phyloP scores from a whole-genome alignment of 2,329 filamentous ascomycete genomes.

The Calonectria montana region DNA sequence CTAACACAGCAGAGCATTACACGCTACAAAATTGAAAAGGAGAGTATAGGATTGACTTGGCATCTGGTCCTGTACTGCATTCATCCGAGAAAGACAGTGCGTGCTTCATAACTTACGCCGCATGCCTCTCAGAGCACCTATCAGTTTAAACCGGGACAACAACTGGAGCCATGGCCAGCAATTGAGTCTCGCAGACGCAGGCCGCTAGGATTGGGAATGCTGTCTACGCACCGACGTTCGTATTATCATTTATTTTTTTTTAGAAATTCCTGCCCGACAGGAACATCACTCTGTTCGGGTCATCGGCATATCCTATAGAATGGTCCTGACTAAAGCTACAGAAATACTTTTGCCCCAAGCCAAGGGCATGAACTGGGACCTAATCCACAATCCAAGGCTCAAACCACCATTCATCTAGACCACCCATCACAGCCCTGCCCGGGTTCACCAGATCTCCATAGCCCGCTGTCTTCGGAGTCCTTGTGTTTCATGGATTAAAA shows the following conservation, averaged over 20 bases:
- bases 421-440: too few relatives aligned
- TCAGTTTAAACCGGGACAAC: not conserved
- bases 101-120: too few relatives aligned
- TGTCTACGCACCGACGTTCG: not conserved
- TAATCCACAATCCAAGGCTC: too few relatives aligned
- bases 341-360: not conserved
- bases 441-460: too few relatives aligned
- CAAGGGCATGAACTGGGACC: not conserved
- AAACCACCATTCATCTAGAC: too few relatives aligned
- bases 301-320: not conserved
- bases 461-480: too few relatives aligned
- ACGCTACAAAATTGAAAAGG: not conserved
- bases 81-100: not conserved
- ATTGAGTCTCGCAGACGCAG: too few relatives aligned
- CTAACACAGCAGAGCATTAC: not conserved
- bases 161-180: too few relatives aligned
- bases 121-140: not conserved
- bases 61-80: too few relatives aligned
- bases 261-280: not conserved
- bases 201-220: not conserved
- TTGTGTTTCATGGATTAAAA: too few relatives aligned
- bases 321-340: not conserved
- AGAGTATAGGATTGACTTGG: not conserved
- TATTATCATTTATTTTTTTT: not conserved
- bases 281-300: not conserved